Evolutionary conservation across 2,329 filamentous ascomycete genomes (phyloP), one percentile per base, ranked within the genome.

Genomic region (Akanthomyces muscarius): DNA sequence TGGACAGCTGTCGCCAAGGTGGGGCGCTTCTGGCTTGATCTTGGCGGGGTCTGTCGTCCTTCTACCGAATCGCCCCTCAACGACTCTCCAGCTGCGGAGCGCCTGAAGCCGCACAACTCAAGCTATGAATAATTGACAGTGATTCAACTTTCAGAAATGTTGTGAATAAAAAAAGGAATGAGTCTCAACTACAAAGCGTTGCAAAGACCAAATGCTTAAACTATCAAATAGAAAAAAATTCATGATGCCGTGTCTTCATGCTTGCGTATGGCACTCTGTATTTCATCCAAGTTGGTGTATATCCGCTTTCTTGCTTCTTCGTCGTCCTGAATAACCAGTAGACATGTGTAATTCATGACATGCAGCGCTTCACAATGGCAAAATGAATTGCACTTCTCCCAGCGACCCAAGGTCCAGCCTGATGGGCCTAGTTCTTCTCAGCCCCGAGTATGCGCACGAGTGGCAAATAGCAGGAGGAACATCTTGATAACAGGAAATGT

Each of bases 241-340:
- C 51, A 47, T 47, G 30, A 61, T 54, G 59, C 59, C 42, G 28
- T 55, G n/a, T 54, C 42, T 41, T 55, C 30, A 54, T 47, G 59
- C 41, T 61, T 30, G 28, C 21, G 51, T 48, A 8, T 55, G 59
- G 59, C 59, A 61, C 51, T 55, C 59, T 61, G 59, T 54, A 55
- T 47, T 47, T 55, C 59, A 61, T 61, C 58, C 58, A 61, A 61
- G 54, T 61, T 55, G 59, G 59, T 55, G 51, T 61, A 61, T 61
- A 55, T 55, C 28, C 58, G 38, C 58, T 44, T 60, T 52, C 50
- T 41, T 41, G 30, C 51, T 47, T 41, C 41, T 16, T 52, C 30
- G 14, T 48, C 30, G 14, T 48, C 30, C n/a, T 47, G 48, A 51
- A 42, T 18, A 55, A 36, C 50, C 16, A 55, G 18, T 48, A 47